Percentiles rank a stretch among this genome's conserved stretches.
These are phyloP conservation scores for Calocera viscosa DNA, from an alignment of 768 basidiomycete species.

Conservation along the genomic window DNA sequence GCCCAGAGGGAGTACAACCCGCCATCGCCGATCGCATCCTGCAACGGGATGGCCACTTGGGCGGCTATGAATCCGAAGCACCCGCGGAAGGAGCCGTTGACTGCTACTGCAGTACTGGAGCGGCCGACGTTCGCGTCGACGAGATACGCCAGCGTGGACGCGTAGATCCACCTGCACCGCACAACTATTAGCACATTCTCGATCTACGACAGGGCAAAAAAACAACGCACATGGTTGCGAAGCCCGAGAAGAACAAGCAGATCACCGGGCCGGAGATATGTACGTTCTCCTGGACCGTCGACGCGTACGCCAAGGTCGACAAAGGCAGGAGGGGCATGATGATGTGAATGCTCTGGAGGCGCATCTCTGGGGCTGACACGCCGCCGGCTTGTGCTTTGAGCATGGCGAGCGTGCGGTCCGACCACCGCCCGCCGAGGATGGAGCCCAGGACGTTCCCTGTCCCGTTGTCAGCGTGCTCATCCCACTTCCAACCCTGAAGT, in stretches of 20 bases:
- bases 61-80: slow-evolving; percentile 51
- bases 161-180: slow-evolving; percentile 41
- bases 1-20: slow-evolving; percentile 61
- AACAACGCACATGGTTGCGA: slow-evolving; percentile 51
- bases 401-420: slow-evolving; percentile 37
- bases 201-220: not conserved
- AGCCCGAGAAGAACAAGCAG: slow-evolving; percentile 58
- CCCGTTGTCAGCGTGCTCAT: slow-evolving; percentile 2
- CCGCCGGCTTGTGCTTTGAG: slow-evolving; percentile 38
- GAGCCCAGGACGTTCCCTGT: slow-evolving; percentile 42
- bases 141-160: slow-evolving; percentile 66
- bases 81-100: slow-evolving; percentile 68
- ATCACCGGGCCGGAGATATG: slow-evolving; percentile 58
- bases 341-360: slow-evolving; percentile 48
- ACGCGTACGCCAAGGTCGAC: slow-evolving; percentile 56
- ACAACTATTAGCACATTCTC: no score
- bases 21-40: slow-evolving; percentile 65
- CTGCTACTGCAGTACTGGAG: slow-evolving; percentile 56
- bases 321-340: slow-evolving; percentile 49
- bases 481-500: no score
- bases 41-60: slow-evolving; percentile 62
- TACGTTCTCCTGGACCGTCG: slow-evolving; percentile 53
- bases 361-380: slow-evolving; percentile 58
- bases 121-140: slow-evolving; percentile 78
- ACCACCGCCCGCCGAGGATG: slow-evolving; percentile 46